These are phyloP conservation scores for Lasiodiplodia sp. DNA, from an alignment of 2,329 filamentous ascomycete species.

Conservation along the genomic window DNA sequence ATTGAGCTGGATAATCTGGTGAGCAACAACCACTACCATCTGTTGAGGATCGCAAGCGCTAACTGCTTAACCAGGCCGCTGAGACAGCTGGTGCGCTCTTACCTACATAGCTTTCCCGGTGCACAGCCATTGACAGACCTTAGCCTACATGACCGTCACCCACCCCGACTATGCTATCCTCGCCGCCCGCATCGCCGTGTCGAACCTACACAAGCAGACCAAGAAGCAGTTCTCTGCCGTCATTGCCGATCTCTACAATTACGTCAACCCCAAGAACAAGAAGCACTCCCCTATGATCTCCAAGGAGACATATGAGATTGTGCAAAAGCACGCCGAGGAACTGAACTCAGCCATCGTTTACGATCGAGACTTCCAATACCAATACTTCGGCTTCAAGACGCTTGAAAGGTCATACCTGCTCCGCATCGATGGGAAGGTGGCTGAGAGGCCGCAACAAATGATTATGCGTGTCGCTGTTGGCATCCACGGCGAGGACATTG, in stretches of 20 bases:
- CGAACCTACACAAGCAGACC: slow-evolving; percentile 99
- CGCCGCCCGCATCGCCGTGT: slow-evolving; percentile 96
- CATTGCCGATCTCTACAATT: slow-evolving; percentile 90
- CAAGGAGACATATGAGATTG: slow-evolving; percentile 84
- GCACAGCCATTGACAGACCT: background rate
- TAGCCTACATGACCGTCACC: slow-evolving; percentile 98
- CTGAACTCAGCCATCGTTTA: slow-evolving; percentile 99
- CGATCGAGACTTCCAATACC: slow-evolving; percentile 99
- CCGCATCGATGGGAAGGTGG: slow-evolving; percentile 93
- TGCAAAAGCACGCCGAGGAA: slow-evolving; percentile 96
- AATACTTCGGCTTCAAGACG: slow-evolving; percentile 99
- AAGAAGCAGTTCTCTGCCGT: slow-evolving; percentile 99
- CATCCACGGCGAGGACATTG: slow-evolving; percentile 93
- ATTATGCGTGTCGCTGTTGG: slow-evolving; percentile 99
- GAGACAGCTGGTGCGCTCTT: slow-evolving; percentile 72
- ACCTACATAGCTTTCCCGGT: background rate
- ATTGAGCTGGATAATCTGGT: slow-evolving; percentile 96
- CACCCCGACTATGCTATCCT: slow-evolving; percentile 99
- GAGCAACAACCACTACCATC: slow-evolving; percentile 51
- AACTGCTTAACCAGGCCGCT: slow-evolving; percentile 71
- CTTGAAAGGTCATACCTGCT: slow-evolving; percentile 97
- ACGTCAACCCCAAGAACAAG: slow-evolving; percentile 92
- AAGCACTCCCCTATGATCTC: slow-evolving; percentile 93
- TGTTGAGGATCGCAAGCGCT: background rate
- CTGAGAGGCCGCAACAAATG: slow-evolving; percentile 98